Evolutionary conservation across 2,329 filamentous ascomycete genomes (phyloP), one percentile per base, ranked within the genome.

Genomic region (Pyrenophora seminiperda): DNA sequence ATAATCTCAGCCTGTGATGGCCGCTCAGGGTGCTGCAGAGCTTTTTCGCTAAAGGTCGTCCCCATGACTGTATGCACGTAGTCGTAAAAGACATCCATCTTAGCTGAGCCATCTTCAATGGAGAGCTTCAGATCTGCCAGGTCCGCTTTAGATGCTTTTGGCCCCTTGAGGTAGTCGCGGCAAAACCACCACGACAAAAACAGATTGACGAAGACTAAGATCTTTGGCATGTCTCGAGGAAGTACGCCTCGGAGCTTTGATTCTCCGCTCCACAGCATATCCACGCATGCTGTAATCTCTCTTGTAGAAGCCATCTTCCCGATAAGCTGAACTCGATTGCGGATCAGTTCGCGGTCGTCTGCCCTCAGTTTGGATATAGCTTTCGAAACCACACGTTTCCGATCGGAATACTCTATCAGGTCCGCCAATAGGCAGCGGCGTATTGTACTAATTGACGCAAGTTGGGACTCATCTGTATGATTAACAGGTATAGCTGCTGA

Each of bases 341-440:
- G 53, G 11, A 73, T 49, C 0, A 41, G 53, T 20, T 68, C 66
- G 6, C 58, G 53, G 5, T 66, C 56, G 7, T 43, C 22, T 2
- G 34, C n/a, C 7, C 17, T 42, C 51, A 76, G 63, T 9, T 73
- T 65, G 6, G 58, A 50, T 1, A 81, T 59, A 2, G 75, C 54
- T 42, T 78, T 77, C 40, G 79, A 73, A 17, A 81, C 54, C 1
- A 79, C 61, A 5, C 77, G 71, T 31, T 75, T 73, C 9, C 77
- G 67, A 53, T 82, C 77, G 7, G 53, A 34, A 2, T 67, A 62
- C 7, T 70, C 65, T 30, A 73, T 59, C 3, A 82, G 62, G 1
- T 69, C 46, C 3, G 54, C 44, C 67, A 71, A 77, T 4, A 52
- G 46, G 66, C 76, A 73, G n/a, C 52, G 44, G 9, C 54, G 51